Conservation (phyloP, 2,329 filamentous ascomycete genomes). For the Dryadomyces sulphureus region DNA sequence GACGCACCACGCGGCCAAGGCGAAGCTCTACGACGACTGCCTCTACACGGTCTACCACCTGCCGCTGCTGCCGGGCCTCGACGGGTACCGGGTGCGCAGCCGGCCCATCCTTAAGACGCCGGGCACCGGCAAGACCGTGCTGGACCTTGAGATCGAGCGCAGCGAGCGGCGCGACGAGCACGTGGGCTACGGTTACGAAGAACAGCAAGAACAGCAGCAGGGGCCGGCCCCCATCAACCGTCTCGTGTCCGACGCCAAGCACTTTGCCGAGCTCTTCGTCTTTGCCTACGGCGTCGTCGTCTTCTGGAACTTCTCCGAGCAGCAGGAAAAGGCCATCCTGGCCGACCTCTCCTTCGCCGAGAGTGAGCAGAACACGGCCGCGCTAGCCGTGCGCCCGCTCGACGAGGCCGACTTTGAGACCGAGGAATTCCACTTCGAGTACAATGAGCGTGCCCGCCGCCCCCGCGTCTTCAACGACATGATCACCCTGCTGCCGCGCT, state of each 20-base stretch:
- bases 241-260: constrained; percentile 55
- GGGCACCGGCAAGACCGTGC: constrained; percentile 71
- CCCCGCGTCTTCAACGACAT: constrained; percentile 97
- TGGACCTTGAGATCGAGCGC: constrained; percentile 91
- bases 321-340: constrained; percentile 90
- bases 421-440: constrained; percentile 97
- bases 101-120: constrained; percentile 86
- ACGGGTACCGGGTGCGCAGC: constrained; percentile 78
- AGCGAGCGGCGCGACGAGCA: constrained; percentile 82
- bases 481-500: constrained; percentile 84
- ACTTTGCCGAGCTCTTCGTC: constrained; percentile 90
- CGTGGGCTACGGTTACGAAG: constrained; percentile 74
- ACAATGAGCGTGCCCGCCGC: constrained; percentile 70
- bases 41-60: constrained; percentile 91
- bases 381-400: constrained; percentile 64
- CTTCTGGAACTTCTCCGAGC: constrained; percentile 96
- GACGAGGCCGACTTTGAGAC: constrained; percentile 89
- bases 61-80: constrained; percentile 68
- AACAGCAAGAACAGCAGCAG: constrained; percentile 13
- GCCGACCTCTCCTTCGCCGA: constrained; percentile 86
- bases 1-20: constrained; percentile 76
- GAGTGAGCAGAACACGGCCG: constrained; percentile 29
- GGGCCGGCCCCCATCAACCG: constrained; percentile 30
- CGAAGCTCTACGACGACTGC: constrained; percentile 96
- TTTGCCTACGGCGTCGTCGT: constrained; percentile 96